phyloP scores from a whole-genome alignment of 1,139 yeast genomes.

The Candida sp. region DNA sequence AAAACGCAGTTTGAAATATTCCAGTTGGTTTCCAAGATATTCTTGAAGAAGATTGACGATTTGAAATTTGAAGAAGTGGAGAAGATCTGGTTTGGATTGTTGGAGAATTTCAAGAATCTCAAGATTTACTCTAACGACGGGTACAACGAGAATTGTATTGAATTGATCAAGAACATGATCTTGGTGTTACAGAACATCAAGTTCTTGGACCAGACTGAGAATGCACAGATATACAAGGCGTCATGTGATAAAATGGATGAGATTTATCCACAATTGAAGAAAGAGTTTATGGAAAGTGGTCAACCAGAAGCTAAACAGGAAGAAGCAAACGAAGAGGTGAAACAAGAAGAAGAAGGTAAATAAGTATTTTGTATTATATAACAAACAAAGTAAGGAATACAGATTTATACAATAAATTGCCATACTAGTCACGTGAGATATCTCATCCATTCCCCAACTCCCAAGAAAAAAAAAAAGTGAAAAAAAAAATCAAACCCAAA shows the following conservation, averaged over 20 bases:
- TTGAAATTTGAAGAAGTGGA: conserved; percentile 27
- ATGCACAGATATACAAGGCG: conserved; percentile 29
- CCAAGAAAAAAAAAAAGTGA: background rate
- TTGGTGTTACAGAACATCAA: conserved; percentile 38
- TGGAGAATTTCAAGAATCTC: conserved; percentile 35
- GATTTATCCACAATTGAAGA: conserved; percentile 48
- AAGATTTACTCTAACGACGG: conserved; percentile 26
- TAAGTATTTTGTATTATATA: background rate
- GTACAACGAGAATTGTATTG: conserved; percentile 60
- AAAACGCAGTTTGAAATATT: conserved; percentile 71
- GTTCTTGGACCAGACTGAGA: conserved; percentile 23
- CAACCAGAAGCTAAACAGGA: background rate
- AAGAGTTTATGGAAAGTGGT: conserved; percentile 21
- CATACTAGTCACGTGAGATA: too few relatives aligned
- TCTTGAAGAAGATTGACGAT: conserved; percentile 51
- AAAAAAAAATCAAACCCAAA: background rate
- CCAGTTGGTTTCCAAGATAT: conserved; percentile 70
- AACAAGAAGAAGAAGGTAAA: background rate
- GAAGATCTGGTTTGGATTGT: conserved; percentile 39
- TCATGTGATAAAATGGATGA: conserved; percentile 50
- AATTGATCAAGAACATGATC: conserved; percentile 64
- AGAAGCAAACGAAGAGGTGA: conserved; percentile 7
- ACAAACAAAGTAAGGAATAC: background rate
- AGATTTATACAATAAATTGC: background rate
- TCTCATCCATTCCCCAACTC: too few relatives aligned